Conservation (phyloP, 2,329 filamentous ascomycete species). For the Aspergillus pseudoviridinutans region DNA sequence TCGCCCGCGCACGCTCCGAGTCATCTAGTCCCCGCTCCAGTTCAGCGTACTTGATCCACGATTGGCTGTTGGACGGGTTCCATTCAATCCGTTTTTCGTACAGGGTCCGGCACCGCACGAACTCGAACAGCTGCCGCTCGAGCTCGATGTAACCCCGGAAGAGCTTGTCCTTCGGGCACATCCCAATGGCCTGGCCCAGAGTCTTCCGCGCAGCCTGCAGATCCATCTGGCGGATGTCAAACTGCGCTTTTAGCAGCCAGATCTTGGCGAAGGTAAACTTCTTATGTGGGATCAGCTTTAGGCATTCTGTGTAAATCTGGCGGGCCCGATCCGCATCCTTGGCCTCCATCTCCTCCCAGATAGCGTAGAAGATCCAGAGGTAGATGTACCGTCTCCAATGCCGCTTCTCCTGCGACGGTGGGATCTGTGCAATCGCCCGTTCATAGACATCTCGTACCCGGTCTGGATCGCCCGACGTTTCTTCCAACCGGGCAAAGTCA, state of each 20-base stretch:
- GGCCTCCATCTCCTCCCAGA: slow-evolving; percentile 88
- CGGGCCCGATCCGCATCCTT: slow-evolving; percentile 73
- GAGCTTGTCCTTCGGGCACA: slow-evolving; percentile 92
- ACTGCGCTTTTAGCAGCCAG: slow-evolving; percentile 90
- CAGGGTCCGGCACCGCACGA: slow-evolving; percentile 80
- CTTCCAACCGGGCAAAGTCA: slow-evolving; percentile 87
- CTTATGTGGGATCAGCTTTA: slow-evolving; percentile 87
- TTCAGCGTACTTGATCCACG: slow-evolving; percentile 96
- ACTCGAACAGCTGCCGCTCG: slow-evolving; percentile 91
- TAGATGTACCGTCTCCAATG: slow-evolving; percentile 98
- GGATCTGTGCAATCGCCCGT: slow-evolving; percentile 89
- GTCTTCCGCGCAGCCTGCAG: slow-evolving; percentile 79
- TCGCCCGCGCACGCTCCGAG: slow-evolving; percentile 77
- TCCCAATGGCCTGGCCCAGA: slow-evolving; percentile 82
- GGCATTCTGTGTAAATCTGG: slow-evolving; percentile 85
- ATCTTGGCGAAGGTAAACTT: slow-evolving; percentile 97
- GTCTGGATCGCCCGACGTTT: slow-evolving; percentile 75
- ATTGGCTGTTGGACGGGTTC: slow-evolving; percentile 84
- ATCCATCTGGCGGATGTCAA: slow-evolving; percentile 84
- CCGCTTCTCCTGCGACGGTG: slow-evolving; percentile 91
- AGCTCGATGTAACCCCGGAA: slow-evolving; percentile 92
- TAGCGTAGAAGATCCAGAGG: slow-evolving; percentile 93
- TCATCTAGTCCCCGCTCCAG: slow-evolving; percentile 90
- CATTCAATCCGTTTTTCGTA: slow-evolving; percentile 94
- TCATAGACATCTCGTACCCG: slow-evolving; percentile 91